phyloP scores from a whole-genome alignment of 148 eudicot genomes.

The Oxyria digyna region DNA sequence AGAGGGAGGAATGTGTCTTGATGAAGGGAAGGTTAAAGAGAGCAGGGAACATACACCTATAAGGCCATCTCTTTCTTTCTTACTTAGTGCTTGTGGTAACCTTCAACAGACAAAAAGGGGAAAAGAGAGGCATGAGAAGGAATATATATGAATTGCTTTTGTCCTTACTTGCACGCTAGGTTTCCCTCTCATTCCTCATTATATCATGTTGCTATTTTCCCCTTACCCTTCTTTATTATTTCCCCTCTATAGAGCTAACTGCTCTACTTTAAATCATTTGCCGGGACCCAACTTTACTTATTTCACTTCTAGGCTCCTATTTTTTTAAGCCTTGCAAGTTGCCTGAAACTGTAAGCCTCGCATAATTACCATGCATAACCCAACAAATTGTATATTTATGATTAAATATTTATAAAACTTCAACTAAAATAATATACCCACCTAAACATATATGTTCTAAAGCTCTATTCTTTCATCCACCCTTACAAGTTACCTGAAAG shows the following conservation, averaged over 20 bases:
- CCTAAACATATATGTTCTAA: no score
- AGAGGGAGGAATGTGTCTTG: conserved; percentile 4
- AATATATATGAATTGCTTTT: conserved; percentile 4
- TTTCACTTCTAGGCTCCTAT: not conserved
- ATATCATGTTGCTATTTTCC: not conserved
- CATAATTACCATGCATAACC: no score
- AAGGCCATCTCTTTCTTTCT: not conserved
- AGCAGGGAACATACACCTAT: not conserved
- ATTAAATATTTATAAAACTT: no score
- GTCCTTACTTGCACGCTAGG: conserved; percentile 10
- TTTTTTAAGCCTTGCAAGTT: no score
- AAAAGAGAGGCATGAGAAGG: not conserved
- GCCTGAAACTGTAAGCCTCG: no score
- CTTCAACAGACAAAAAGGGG: conserved; percentile 5
- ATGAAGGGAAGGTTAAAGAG: not conserved
- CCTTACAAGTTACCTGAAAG: no score
- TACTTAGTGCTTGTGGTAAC: not conserved
- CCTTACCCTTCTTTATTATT: conserved; percentile 2
- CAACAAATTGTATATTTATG: no score
- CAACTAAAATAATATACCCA: no score
- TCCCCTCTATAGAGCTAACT: not conserved
- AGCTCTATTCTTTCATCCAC: no score
- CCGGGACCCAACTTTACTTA: not conserved
- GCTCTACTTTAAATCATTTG: conserved; percentile 7
- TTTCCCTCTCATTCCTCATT: conserved; percentile 1